These are phyloP conservation scores for Tothia fuscella DNA, from an alignment of 2,329 filamentous ascomycete species.

Conservation along the genomic window DNA sequence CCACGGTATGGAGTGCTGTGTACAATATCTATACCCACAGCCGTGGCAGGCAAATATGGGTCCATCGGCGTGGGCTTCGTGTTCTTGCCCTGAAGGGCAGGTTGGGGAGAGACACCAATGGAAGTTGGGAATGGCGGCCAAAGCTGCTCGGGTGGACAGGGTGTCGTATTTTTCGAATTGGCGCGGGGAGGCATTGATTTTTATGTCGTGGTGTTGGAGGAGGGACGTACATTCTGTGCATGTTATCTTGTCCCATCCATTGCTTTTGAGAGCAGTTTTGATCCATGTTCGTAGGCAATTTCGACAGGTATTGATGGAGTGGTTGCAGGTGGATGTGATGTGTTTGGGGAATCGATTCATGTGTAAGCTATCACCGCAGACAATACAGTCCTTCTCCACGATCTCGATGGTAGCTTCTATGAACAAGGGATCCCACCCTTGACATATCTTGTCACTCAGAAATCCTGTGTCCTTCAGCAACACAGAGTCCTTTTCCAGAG, in stretches of 20 bases:
- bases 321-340: neutral
- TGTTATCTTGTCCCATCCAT: neutral
- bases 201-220: conserved; percentile 5
- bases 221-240: neutral
- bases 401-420: neutral
- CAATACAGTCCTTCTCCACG: neutral
- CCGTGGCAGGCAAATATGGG: conserved; percentile 3
- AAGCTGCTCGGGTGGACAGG: neutral
- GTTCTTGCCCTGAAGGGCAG: neutral
- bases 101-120: conserved; percentile 1
- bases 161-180: conserved; percentile 5
- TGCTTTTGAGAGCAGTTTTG: neutral
- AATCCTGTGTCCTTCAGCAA: neutral
- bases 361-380: neutral
- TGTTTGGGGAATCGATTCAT: neutral
- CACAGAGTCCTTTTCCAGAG: neutral
- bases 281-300: conserved; percentile 3
- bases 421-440: neutral
- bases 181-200: neutral
- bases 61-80: neutral
- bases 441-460: neutral
- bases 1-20: neutral
- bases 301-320: conserved; percentile 1
- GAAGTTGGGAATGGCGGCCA: conserved; percentile 1
- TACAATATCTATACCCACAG: neutral